Evolutionary conservation across 1,284 basidiomycete genomes (phyloP).

Genomic region (Coniferiporia sulphurascens): DNA sequence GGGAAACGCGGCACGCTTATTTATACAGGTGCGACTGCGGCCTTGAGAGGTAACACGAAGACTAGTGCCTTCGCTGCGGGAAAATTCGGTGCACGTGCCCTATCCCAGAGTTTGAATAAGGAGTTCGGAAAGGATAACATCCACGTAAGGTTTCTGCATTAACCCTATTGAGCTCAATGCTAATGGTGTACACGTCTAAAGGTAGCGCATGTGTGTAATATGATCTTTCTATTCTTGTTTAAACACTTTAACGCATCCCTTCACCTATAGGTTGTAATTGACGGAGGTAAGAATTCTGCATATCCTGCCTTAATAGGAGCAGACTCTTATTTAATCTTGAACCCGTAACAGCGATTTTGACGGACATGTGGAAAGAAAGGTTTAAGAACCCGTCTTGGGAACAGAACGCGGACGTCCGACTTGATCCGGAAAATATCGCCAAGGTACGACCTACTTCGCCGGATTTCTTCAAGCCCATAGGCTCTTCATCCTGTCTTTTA

Average conservation of each 20-base stretch:
- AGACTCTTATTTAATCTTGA: background rate
- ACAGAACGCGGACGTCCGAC: slow-evolving; percentile 21
- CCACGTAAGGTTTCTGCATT: slow-evolving; percentile 22
- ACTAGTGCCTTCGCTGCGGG: slow-evolving; percentile 31
- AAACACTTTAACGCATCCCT: background rate
- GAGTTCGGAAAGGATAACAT: slow-evolving; percentile 31
- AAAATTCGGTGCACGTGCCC: slow-evolving; percentile 28
- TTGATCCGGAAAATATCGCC: slow-evolving; percentile 27
- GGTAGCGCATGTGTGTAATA: slow-evolving; percentile 14
- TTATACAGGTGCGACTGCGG: slow-evolving; percentile 30
- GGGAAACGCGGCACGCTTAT: slow-evolving; percentile 28
- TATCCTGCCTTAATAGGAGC: too few relatives aligned
- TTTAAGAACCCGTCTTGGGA: slow-evolving; percentile 22
- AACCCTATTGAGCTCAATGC: background rate
- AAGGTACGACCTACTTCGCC: too few relatives aligned
- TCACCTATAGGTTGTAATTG: slow-evolving; percentile 1
- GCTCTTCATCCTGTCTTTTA: too few relatives aligned
- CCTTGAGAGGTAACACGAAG: slow-evolving; percentile 25
- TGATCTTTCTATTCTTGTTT: background rate
- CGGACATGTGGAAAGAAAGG: background rate
- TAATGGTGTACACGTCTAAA: background rate
- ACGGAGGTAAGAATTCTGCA: slow-evolving; percentile 1
- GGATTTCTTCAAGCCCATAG: too few relatives aligned
- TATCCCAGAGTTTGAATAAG: slow-evolving; percentile 29
- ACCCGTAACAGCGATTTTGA: background rate